Percentiles rank a stretch among this genome's conserved stretches.
Evolutionary conservation across 495 filamentous ascomycete genomes (phyloP).

Genomic region (Darksidea phi): DNA sequence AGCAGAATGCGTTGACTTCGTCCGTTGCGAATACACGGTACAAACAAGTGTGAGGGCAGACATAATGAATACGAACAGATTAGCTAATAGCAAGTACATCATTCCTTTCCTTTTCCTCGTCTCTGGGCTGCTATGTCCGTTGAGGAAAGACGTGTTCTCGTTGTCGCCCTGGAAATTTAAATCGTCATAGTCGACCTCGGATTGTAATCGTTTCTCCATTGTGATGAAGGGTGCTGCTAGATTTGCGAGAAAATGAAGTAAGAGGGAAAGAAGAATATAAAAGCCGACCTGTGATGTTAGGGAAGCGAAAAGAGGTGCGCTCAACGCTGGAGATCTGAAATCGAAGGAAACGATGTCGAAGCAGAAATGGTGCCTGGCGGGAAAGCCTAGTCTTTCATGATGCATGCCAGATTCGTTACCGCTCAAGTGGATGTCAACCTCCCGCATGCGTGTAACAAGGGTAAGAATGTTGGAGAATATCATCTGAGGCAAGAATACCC

Average conservation of each 20-base stretch:
- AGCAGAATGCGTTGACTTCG: constrained; percentile 12
- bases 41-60: constrained; percentile 15
- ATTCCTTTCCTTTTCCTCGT: constrained; percentile 1
- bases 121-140: constrained; percentile 6
- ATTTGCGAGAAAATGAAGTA: not conserved
- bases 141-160: constrained; percentile 21
- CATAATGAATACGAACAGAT: constrained; percentile 20
- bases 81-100: constrained; percentile 13
- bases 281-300: not conserved
- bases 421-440: not conserved
- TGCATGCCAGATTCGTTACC: not conserved
- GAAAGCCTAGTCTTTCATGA: not conserved
- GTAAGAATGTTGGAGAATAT: too few species aligned
- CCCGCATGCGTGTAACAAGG: too few species aligned
- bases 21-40: constrained; percentile 17
- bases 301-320: constrained; percentile 3
- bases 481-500: constrained; percentile 15
- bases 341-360: not conserved
- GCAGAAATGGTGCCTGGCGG: not conserved
- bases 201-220: constrained; percentile 13
- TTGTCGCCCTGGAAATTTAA: not conserved
- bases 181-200: constrained; percentile 3
- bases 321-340: constrained; percentile 1
- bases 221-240: not conserved
- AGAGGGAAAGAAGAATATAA: not conserved